Conservation (phyloP, 1,139 yeast genomes). For the Meyerozyma sp. region DNA sequence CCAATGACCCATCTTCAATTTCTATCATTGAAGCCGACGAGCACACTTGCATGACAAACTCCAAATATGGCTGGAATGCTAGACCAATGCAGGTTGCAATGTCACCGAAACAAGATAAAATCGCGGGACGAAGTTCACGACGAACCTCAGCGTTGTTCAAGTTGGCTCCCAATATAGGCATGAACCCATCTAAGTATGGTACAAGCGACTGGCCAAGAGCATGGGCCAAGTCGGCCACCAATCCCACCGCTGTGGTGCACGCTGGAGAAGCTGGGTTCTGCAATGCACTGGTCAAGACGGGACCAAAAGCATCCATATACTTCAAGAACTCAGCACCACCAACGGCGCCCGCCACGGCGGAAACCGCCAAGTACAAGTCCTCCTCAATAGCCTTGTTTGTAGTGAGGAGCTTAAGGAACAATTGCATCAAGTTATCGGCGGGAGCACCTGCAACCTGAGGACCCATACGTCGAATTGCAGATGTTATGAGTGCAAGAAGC, state of each 20-base stretch:
- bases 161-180: slow-evolving; percentile 74
- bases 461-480: slow-evolving; percentile 80
- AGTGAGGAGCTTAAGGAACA: slow-evolving; percentile 66
- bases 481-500: slow-evolving; percentile 80
- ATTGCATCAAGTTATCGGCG: slow-evolving; percentile 78
- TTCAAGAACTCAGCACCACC: slow-evolving; percentile 58
- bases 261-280: slow-evolving; percentile 79
- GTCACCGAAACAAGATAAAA: slow-evolving; percentile 94
- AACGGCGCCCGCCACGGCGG: slow-evolving; percentile 80
- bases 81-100: slow-evolving; percentile 84
- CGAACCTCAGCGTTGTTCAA: slow-evolving; percentile 63
- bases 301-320: slow-evolving; percentile 78
- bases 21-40: slow-evolving; percentile 48
- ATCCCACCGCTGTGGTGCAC: slow-evolving; percentile 85
- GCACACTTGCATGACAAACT: slow-evolving; percentile 72
- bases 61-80: slow-evolving; percentile 68
- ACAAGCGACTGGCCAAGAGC: slow-evolving; percentile 71
- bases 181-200: slow-evolving; percentile 73
- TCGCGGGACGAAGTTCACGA: slow-evolving; percentile 79
- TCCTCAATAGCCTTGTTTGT: slow-evolving; percentile 82
- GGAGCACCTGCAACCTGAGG: slow-evolving; percentile 53
- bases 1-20: slow-evolving; percentile 59
- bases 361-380: slow-evolving; percentile 86
- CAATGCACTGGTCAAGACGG: slow-evolving; percentile 73
- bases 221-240: slow-evolving; percentile 95